A percentile compares a stretch with the other conserved stretches of the same genome.
These are phyloP conservation scores for Amphibolis antarctica DNA, from an alignment of 106 monocot species.

Conservation along the genomic window DNA sequence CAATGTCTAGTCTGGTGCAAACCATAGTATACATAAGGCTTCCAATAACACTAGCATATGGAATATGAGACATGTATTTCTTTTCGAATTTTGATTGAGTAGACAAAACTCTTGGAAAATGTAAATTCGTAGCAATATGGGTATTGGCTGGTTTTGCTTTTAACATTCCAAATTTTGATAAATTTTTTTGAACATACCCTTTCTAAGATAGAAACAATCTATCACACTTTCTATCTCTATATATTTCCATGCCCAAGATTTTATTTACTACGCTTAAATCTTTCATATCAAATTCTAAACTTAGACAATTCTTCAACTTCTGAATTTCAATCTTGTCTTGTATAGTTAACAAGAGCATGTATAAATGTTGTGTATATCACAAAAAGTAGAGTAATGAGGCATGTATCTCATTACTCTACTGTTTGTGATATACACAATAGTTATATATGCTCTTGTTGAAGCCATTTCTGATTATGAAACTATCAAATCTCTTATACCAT, in stretches of 20 bases:
- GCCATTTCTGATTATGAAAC: not conserved
- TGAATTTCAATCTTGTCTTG: not conserved
- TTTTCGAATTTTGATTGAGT: too few relatives aligned
- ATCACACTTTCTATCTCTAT: not conserved
- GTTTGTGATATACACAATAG: not conserved
- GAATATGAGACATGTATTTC: too few relatives aligned
- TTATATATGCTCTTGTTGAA: not conserved
- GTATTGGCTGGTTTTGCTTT: too few relatives aligned
- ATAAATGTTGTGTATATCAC: too few relatives aligned
- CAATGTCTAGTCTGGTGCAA: too few relatives aligned
- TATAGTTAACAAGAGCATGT: too few relatives aligned
- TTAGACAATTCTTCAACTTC: not conserved
- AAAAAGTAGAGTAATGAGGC: not conserved
- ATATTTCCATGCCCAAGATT: slow-evolving; percentile 2
- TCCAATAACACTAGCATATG: too few relatives aligned
- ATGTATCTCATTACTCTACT: not conserved
- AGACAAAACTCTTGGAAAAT: too few relatives aligned
- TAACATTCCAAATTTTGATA: too few relatives aligned
- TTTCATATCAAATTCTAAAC: not conserved
- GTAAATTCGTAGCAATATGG: too few relatives aligned
- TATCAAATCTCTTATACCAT: not conserved
- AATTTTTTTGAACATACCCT: slow-evolving; percentile 3
- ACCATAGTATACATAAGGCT: too few relatives aligned
- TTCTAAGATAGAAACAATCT: not conserved
- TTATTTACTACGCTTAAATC: slow-evolving; percentile 2